A percentile compares a stretch with the other conserved stretches of the same genome.
phyloP scores from a whole-genome alignment of 2,329 filamentous ascomycete species.

The Alternaria sp. region DNA sequence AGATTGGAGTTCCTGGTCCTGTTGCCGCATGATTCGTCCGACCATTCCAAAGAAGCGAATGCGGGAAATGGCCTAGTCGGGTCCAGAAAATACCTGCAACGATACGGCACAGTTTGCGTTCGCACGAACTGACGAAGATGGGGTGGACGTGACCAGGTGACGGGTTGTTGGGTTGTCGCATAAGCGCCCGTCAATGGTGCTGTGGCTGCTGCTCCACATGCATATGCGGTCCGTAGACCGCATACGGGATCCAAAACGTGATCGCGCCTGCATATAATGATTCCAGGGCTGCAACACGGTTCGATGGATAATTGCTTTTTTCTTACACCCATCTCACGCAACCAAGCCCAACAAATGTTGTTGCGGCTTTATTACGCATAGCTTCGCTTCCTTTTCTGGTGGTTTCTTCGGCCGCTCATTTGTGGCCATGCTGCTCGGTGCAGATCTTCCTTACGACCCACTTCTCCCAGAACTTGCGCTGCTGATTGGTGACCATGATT shows the following conservation, averaged over 20 bases:
- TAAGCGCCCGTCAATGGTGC: slow-evolving; percentile 26
- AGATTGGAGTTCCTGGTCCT: background rate
- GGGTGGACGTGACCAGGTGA: slow-evolving; percentile 4
- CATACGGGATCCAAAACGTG: slow-evolving; percentile 18
- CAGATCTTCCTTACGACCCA: slow-evolving; percentile 59
- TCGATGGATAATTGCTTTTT: slow-evolving; percentile 4
- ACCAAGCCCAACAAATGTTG: background rate
- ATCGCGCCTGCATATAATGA: slow-evolving; percentile 6
- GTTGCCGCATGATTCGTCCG: background rate
- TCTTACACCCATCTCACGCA: background rate
- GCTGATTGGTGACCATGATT: slow-evolving; percentile 52
- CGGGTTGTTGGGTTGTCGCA: slow-evolving; percentile 19
- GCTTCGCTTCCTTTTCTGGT: background rate
- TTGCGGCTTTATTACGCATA: background rate
- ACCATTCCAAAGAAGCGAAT: background rate
- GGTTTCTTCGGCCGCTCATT: slow-evolving; percentile 25
- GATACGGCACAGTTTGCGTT: background rate
- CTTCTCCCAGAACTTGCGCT: slow-evolving; percentile 63
- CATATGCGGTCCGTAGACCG: slow-evolving; percentile 20
- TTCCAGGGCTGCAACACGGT: background rate
- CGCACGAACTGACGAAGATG: background rate
- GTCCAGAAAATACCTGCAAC: background rate
- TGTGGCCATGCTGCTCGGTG: slow-evolving; percentile 50
- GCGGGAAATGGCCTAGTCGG: background rate
- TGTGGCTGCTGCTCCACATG: slow-evolving; percentile 20